Base-by-base conservation (phyloP, 108 stramenopile genomes). In the Schizochytrium sp. region DNA sequence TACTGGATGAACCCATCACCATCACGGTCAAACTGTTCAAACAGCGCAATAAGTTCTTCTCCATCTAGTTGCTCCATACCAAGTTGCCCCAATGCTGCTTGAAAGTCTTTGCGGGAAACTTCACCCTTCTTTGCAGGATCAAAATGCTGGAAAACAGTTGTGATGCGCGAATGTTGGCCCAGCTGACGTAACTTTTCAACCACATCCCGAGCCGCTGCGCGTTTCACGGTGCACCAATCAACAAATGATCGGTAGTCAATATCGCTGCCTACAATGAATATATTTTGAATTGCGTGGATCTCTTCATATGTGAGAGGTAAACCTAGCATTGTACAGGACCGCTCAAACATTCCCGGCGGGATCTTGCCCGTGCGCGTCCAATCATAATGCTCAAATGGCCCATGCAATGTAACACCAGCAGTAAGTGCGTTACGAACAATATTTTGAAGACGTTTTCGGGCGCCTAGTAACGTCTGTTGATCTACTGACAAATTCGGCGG, bases 301-400 rank as follows among this genome's bases (percentile, higher is more conserved):
- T 91, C 90, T n/a, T 72, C 72, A 47, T 28, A n/a, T 15, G 88
- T 72, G 44, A 91, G 73, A 12, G 64, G 53, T 45, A 91, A 46
- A 38, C 90, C 90, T 10, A 72, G 53, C 56, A 40, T n/a, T n/a
- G 44, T 55, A 56, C 72, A 60, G 4, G 88, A 72, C 3, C 28
- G 13, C 17, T 53, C 73, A 57, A 91, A 91, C 88, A 40, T 8
- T 5, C 28, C 4, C 38, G 28, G 3, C 38, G 56, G 49, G 2
- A 91, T 28, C 38, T 40, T 46, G 2, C 72, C 88, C 4, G 47
- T 60, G 19, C 90, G 38, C 4, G 55, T 38, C 88, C 88, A 89
- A 61, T 91, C 90, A 56, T 83, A 91, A 59, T 88, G 90, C 72
- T 73, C 57, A 73, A 91, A 91, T 5, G 53, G 50, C 47, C 76